phyloP scores from a whole-genome alignment of 306 rosid genomes.

The Rosa lucieae region DNA sequence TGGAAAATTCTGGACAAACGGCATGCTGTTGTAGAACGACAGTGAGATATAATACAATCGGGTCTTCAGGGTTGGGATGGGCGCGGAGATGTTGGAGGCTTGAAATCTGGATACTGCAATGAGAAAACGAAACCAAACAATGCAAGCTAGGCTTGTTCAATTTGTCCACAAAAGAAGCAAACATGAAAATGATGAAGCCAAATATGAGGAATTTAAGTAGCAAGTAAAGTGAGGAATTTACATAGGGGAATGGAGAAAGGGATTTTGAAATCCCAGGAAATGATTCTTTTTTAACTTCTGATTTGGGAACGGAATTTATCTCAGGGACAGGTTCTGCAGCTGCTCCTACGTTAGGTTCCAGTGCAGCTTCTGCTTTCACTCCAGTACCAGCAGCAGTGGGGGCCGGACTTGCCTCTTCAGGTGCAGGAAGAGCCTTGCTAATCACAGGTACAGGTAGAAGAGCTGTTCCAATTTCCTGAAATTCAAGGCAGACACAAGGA shows the following conservation, averaged over 20 bases:
- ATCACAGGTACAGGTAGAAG: conserved; percentile 58
- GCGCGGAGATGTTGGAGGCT: conserved; percentile 92
- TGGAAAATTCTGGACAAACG: conserved; percentile 8
- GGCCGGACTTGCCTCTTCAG: conserved; percentile 45
- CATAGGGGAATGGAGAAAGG: conserved; percentile 84
- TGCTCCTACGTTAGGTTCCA: conserved; percentile 27
- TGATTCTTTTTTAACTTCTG: conserved; percentile 63
- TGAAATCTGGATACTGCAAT: conserved; percentile 94
- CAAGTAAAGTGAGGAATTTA: conserved; percentile 43
- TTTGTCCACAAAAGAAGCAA: not conserved
- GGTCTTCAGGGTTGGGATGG: conserved; percentile 83
- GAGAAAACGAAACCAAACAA: not conserved
- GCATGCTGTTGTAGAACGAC: conserved; percentile 29
- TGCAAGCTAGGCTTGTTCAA: conserved; percentile 1
- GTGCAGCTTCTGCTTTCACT: conserved; percentile 48
- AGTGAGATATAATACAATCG: conserved; percentile 22
- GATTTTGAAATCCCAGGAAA: conserved; percentile 48
- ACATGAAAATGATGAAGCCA: conserved; percentile 2
- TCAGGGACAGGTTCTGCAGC: conserved; percentile 45
- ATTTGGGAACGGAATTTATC: conserved; percentile 57
- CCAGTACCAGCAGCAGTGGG: conserved; percentile 41
- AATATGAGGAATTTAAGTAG: conserved; percentile 15
- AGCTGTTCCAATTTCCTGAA: conserved; percentile 84
- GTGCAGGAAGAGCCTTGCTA: conserved; percentile 68
- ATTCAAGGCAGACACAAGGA: conserved; percentile 25